A percentile compares a stretch with the other conserved stretches of the same genome.
phyloP scores from a whole-genome alignment of 2,329 filamentous ascomycete species.

The Raffaelea ambrosiae region DNA sequence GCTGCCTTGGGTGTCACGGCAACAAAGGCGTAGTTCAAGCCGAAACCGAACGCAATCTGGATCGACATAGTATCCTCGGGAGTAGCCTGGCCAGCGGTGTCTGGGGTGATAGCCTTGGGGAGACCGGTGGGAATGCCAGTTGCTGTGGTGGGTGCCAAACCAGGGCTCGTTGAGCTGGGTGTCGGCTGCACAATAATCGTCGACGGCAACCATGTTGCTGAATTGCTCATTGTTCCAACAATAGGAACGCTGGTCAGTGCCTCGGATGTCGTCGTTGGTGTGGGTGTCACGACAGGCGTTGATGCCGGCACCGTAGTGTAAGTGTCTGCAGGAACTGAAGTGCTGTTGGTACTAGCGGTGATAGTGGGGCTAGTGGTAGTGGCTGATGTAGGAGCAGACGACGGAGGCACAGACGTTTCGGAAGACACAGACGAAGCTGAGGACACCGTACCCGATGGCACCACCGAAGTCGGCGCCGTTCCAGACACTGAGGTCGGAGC shows the following conservation, averaged over 20 bases:
- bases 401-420: too few relatives aligned
- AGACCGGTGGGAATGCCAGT: constrained; percentile 56
- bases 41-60: constrained; percentile 75
- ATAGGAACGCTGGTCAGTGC: neutral
- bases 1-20: constrained; percentile 62
- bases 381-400: too few relatives aligned
- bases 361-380: too few relatives aligned
- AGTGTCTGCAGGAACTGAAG: neutral
- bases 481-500: too few relatives aligned
- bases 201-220: constrained; percentile 41
- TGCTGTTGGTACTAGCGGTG: too few relatives aligned
- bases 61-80: constrained; percentile 63
- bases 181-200: constrained; percentile 51
- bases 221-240: neutral
- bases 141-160: constrained; percentile 31
- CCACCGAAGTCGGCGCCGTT: neutral
- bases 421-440: too few relatives aligned
- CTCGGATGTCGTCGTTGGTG: neutral
- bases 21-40: constrained; percentile 79
- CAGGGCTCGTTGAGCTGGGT: constrained; percentile 28
- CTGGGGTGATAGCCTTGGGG: constrained; percentile 68
- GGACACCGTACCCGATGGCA: too few relatives aligned
- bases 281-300: neutral
- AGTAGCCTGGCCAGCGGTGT: constrained; percentile 38
- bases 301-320: neutral